These are phyloP conservation scores for Hepatocystis sp. DNA, from an alignment of 169 alveolate genomes.

Conservation along the genomic window DNA sequence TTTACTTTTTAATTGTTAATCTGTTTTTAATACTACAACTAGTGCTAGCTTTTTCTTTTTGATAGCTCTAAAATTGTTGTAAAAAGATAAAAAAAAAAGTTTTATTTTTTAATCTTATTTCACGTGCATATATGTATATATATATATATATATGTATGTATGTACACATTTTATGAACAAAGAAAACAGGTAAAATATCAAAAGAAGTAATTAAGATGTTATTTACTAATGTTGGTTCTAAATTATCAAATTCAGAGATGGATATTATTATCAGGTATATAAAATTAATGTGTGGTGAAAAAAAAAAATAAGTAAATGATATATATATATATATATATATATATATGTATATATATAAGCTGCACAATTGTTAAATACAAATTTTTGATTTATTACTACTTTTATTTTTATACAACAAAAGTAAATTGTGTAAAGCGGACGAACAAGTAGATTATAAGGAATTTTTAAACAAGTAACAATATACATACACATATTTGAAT, in stretches of 20 bases:
- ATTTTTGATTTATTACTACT: neutral
- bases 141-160: neutral
- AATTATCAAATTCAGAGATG: conserved; percentile 26
- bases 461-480: conserved; percentile 36
- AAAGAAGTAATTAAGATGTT: conserved; percentile 22
- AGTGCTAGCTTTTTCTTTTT: neutral
- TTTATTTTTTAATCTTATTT: neutral
- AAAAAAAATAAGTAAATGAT: neutral
- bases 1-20: neutral
- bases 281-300: neutral
- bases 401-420: conserved; percentile 2
- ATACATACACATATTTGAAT: conserved; percentile 4
- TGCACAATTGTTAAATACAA: conserved; percentile 1
- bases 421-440: conserved; percentile 20
- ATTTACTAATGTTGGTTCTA: conserved; percentile 68
- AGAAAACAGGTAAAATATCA: conserved; percentile 68
- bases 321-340: neutral
- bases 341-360: neutral
- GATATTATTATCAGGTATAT: conserved; percentile 44
- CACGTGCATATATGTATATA: neutral
- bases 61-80: neutral
- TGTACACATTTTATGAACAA: neutral
- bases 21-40: neutral
- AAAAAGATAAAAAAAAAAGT: neutral
- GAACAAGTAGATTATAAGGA: conserved; percentile 40